A percentile compares a stretch with the other conserved stretches of the same genome.
These are phyloP conservation scores for Sporisorium iseilematis-ciliati DNA, from an alignment of 1,284 basidiomycete genomes.

Conservation along the genomic window DNA sequence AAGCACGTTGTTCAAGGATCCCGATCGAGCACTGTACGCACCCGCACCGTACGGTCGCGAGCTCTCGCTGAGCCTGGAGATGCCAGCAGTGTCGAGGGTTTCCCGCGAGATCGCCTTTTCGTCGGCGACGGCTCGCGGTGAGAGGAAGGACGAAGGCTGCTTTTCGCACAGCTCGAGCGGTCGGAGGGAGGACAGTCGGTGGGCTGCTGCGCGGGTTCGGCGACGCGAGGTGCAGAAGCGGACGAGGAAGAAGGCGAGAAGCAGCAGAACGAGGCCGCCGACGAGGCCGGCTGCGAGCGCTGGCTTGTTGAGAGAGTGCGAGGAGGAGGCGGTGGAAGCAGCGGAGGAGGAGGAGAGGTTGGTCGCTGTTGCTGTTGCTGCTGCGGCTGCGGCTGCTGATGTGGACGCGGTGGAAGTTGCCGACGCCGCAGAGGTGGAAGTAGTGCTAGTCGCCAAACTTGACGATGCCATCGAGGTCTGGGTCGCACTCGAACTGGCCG, in stretches of 20 bases:
- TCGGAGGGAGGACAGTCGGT: conserved; percentile 10
- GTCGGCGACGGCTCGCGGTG: background rate
- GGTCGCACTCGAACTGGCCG: background rate
- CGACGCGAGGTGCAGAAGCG: conserved; percentile 21
- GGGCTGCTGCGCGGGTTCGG: conserved; percentile 13
- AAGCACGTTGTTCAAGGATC: conserved; percentile 9
- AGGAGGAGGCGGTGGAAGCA: background rate
- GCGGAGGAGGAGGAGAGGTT: conserved; percentile 9
- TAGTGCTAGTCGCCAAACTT: background rate
- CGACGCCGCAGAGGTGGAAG: background rate
- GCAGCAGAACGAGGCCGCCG: conserved; percentile 11
- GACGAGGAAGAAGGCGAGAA: conserved; percentile 10
- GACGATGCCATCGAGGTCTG: background rate
- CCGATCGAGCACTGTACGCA: no score
- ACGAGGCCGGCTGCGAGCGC: conserved; percentile 25
- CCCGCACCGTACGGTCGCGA: background rate
- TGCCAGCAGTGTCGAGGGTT: conserved; percentile 1
- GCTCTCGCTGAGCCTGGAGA: conserved; percentile 8
- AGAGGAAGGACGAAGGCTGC: background rate
- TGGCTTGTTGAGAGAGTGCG: conserved; percentile 15
- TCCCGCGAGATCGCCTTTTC: conserved; percentile 5
- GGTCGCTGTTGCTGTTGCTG: conserved; percentile 1
- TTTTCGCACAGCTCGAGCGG: conserved; percentile 16
- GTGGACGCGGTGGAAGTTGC: conserved; percentile 4
- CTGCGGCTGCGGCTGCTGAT: conserved; percentile 1